phyloP scores from a whole-genome alignment of 192 early-diverging fungal genomes.

The Coemansia furcata region DNA sequence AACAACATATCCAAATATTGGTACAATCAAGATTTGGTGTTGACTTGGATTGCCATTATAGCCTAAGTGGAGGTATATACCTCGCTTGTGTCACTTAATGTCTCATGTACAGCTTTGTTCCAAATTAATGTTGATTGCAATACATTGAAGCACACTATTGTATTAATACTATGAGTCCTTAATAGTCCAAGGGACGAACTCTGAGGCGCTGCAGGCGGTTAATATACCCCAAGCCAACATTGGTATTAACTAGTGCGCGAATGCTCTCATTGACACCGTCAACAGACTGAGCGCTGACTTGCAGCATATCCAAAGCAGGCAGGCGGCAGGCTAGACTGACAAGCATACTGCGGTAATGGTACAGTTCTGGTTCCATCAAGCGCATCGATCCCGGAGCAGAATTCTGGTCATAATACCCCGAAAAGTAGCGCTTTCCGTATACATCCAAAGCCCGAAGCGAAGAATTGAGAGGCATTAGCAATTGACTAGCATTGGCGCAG shows the following conservation, averaged over 20 bases:
- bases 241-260: not conserved
- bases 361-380: not conserved
- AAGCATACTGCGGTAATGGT: not conserved
- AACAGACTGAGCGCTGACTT: not conserved
- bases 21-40: no score
- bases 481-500: not conserved
- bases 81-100: no score
- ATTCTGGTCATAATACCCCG: not conserved
- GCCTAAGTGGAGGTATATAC: no score
- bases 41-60: no score
- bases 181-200: not conserved
- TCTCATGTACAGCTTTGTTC: no score
- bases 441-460: not conserved
- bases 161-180: not conserved
- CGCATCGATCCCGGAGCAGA: not conserved
- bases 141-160: no score
- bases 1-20: no score
- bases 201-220: not conserved
- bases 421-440: not conserved
- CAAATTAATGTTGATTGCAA: no score
- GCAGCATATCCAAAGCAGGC: not conserved
- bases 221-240: not conserved
- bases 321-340: not conserved
- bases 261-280: not conserved
- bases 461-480: not conserved